Evolutionary conservation across 352 stramenopile genomes (phyloP).

Genomic region (Phytophthora palmivora): DNA sequence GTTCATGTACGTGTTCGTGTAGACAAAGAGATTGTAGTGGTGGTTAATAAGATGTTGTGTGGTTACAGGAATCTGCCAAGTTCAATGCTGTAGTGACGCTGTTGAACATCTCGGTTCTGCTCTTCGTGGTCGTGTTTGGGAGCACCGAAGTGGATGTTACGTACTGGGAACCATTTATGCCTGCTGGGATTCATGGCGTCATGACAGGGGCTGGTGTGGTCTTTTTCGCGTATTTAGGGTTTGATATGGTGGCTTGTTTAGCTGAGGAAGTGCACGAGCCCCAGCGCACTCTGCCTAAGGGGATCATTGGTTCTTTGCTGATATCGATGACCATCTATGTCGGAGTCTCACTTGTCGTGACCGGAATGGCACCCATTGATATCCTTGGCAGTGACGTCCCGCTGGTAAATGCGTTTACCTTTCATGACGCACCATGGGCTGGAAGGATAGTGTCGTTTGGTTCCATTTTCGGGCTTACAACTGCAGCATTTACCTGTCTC

Average conservation of each 20-base stretch:
- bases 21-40: background rate
- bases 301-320: conserved; percentile 91
- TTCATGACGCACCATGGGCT: conserved; percentile 76
- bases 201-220: conserved; percentile 90
- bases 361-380: conserved; percentile 83
- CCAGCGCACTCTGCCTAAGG: conserved; percentile 90
- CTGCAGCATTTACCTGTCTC: conserved; percentile 90
- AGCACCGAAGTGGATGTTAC: conserved; percentile 72
- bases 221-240: conserved; percentile 94
- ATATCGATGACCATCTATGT: conserved; percentile 94
- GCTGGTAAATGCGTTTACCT: conserved; percentile 86
- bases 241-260: conserved; percentile 94
- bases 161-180: conserved; percentile 90
- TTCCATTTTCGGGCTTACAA: conserved; percentile 93
- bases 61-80: conserved; percentile 86
- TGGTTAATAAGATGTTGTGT: conserved; percentile 13
- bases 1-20: conserved; percentile 65
- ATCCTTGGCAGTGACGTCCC: conserved; percentile 79
- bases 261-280: conserved; percentile 92
- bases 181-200: conserved; percentile 85
- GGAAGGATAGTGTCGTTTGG: conserved; percentile 89
- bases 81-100: conserved; percentile 92
- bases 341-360: conserved; percentile 89
- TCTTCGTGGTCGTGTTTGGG: conserved; percentile 90
- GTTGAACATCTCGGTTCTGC: conserved; percentile 91